These are phyloP conservation scores for Trametes cingulata DNA, from an alignment of 768 basidiomycete genomes.

Conservation along the genomic window DNA sequence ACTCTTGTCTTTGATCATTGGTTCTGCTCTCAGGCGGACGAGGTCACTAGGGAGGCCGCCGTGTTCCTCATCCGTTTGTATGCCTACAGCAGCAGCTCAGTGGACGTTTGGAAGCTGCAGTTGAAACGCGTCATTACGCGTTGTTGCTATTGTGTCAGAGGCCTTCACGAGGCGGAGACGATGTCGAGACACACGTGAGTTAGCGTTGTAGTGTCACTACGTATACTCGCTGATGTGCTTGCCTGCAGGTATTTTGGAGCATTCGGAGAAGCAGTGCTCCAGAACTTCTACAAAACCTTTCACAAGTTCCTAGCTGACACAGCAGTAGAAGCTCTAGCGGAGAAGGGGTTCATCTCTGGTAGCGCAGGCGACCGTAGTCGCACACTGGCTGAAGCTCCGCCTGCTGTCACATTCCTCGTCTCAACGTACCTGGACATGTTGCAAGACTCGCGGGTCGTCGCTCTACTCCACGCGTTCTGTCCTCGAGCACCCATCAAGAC, in stretches of 20 bases:
- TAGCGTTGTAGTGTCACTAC: neutral
- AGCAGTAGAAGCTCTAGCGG: conserved; percentile 50
- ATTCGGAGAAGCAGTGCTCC: conserved; percentile 51
- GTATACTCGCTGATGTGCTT: neutral
- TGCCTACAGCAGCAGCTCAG: conserved; percentile 64
- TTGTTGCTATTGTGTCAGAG: conserved; percentile 73
- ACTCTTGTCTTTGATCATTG: conserved; percentile 51
- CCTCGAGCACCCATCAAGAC: conserved; percentile 39
- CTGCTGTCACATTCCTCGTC: conserved; percentile 61
- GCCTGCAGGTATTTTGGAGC: conserved; percentile 69
- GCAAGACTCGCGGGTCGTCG: conserved; percentile 48
- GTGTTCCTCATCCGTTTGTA: conserved; percentile 81
- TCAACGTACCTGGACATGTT: conserved; percentile 63
- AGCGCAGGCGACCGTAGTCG: neutral
- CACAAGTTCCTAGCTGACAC: conserved; percentile 64
- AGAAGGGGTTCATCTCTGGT: conserved; percentile 19
- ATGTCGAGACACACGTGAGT: conserved; percentile 74
- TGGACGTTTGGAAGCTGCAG: conserved; percentile 63
- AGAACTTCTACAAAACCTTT: conserved; percentile 61
- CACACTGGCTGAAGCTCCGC: conserved; percentile 44
- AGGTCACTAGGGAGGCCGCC: conserved; percentile 63
- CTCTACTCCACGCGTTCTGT: conserved; percentile 39
- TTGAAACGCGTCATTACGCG: conserved; percentile 54
- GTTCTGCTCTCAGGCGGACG: conserved; percentile 71
- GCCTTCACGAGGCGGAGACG: conserved; percentile 63